Base-by-base conservation (phyloP, 2,329 filamentous ascomycete genomes). In the Aspergillus sp. region DNA sequence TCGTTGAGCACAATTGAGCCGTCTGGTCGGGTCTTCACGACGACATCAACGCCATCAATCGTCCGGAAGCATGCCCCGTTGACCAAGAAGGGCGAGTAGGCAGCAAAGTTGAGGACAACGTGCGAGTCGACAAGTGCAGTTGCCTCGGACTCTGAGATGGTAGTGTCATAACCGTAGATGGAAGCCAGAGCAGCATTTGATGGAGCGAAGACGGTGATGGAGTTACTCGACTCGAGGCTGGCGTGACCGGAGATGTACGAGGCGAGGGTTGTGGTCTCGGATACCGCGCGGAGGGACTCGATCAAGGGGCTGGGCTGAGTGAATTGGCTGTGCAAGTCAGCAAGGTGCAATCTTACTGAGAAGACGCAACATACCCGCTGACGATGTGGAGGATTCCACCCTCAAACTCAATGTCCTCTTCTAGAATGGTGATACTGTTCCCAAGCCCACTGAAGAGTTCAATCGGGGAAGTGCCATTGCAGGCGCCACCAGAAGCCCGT, bases 351-450 rank as follows among this genome's bases (percentile, higher is more conserved):
- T 30, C 3, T 41, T 41, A 5, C 8, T 34, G 7, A 25, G n/a
- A 2, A 1, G 25, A 5, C 8, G n/a, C 9, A 23, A 7, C 50
- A 5, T 38, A 53, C 50, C 30, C 30, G 30, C 50, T 53, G 19
- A 53, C 23, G 30, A 53, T 38, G 17, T 53, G 50, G n/a, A 53
- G n/a, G 13, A 53, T 28, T 13, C 50, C 50, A 4, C 50, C 50
- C 1, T 53, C 19, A 53, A 53, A 53, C 6, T 31, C 30, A 15
- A 53, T 53, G 22, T 53, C 31, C 11, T 38, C 19, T 25, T 53
- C 50, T 6, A 53, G 3, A 6, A 53, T 41, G 0, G n/a, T 38
- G 30, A 53, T 34, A 4, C n/a, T 38, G 9, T 53, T 25, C 3
- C 50, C 50, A 4, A 53, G 30, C 1, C 50, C 50, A 17, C 50